Base-by-base conservation (phyloP, 805 yeast genomes). In the Ogataea chonburiensis region DNA sequence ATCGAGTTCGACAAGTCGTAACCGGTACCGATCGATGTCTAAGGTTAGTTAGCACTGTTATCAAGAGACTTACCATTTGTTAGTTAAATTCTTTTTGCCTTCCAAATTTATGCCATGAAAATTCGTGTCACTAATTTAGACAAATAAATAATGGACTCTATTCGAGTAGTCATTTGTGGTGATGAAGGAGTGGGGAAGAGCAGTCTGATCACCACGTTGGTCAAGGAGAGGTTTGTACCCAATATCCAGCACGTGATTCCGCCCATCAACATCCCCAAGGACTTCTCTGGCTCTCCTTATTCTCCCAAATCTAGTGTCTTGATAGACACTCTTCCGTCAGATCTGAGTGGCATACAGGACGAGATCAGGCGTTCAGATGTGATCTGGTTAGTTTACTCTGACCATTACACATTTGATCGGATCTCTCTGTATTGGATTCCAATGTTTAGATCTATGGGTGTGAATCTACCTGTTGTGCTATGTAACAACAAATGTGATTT, bases 1-100 rank as follows among this genome's bases (percentile, higher is more conserved):
- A 91, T 96, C 67, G 95, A 82, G 70, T 93, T 93, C 21, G 97
- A 87, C 58, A 93, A 80, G 73, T 93, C 99, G 78, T 93, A 93
- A 13, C 99, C 99, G 18, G 99, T 93, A 53, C 99, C 99, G 53
- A 93, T 89, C 30, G 98, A 93, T 24, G 98, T 84, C 66, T 37
- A 13, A 3, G 13, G 26, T 28, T 22, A 28, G 31, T 27, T 17
- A 8, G 7, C 17, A 16, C 8, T 7, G 10, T n/a, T 28, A 10
- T 17, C 16, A 7, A 17, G n/a, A 24, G 23, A 35, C 39, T 22
- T 28, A 35, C 39, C 39, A 35, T 35, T 33, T 33, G 34, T 29
- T 33, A 38, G 32, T 24, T 39, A 14, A 28, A 27, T 30, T 12
- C 28, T 29, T 40, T 40, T 40, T 40, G 44, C 44, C 44, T 34